Percentiles rank a stretch among this genome's conserved stretches.
Conservation (phyloP, 2,329 filamentous ascomycete species). For the Cladosporium sp. region DNA sequence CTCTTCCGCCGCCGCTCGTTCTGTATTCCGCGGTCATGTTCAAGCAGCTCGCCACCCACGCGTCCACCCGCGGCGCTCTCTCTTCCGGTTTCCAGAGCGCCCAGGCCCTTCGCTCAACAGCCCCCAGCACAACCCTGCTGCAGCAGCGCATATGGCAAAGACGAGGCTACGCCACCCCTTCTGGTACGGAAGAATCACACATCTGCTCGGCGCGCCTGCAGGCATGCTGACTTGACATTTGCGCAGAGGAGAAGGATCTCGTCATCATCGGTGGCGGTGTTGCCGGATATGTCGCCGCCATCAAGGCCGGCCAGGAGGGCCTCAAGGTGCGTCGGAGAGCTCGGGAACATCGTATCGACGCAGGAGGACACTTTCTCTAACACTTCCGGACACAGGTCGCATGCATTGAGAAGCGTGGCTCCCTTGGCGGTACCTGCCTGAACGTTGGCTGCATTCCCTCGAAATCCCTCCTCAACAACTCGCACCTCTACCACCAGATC, state of each 20-base stretch:
- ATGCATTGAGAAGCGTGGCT: constrained; percentile 97
- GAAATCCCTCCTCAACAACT: constrained; percentile 99
- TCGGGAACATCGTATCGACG: constrained; percentile 1
- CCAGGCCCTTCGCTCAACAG: constrained; percentile 13
- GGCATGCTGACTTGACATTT: constrained; percentile 26
- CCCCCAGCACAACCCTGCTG: constrained; percentile 39
- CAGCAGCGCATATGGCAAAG: constrained; percentile 47
- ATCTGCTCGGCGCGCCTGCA: background rate
- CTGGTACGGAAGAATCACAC: constrained; percentile 32
- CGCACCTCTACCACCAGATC: constrained; percentile 94
- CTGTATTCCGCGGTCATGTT: constrained; percentile 17
- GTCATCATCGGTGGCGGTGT: constrained; percentile 98
- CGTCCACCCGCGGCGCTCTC: constrained; percentile 20
- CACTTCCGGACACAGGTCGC: constrained; percentile 56
- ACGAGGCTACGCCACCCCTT: constrained; percentile 51
- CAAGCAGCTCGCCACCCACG: constrained; percentile 20
- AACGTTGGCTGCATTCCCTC: constrained; percentile 94
- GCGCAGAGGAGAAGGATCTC: constrained; percentile 83
- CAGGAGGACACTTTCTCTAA: background rate
- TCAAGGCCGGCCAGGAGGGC: constrained; percentile 97
- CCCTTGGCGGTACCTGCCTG: constrained; percentile 61
- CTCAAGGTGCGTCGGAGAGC: constrained; percentile 62
- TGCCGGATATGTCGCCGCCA: constrained; percentile 96
- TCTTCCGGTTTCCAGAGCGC: constrained; percentile 18
- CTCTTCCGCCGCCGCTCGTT: background rate